Base-by-base conservation (phyloP, 306 rosid genomes). In the Senna siamea region DNA sequence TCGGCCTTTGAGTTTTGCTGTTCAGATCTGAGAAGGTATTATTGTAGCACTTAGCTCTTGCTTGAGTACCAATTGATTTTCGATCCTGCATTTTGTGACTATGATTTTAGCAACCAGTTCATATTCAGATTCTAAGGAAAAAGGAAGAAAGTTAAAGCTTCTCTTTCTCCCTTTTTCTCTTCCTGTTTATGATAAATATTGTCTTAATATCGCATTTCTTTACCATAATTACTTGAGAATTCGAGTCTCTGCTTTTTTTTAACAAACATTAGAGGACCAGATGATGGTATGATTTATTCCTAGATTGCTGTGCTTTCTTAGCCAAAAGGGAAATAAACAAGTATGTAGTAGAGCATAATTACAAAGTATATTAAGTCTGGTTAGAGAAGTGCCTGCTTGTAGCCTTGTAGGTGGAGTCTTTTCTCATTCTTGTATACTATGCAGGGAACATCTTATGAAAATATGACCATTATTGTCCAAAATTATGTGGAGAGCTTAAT, bases 381-480 rank as follows among this genome's bases (percentile, higher is more conserved):
- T 71, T 73, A 74, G 58, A 34, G n/a, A 64, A 70, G 28, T 66
- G 17, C 18, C 19, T 79, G 32, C 30, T 26, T 1, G 62, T 80
- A 38, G 73, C 23, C 30, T 26, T 1, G 62, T 80, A 38, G 73
- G 72, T 64, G 47, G 46, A 41, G 28, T 56, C 37, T 75, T 44
- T 57, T 72, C 78, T 66, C 67, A n/a, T 62, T 43, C 53, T 76
- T 79, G 78, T 67, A 73, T 69, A 26, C 75, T 52, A 73, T 84
- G 89, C 92, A 94, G 98, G 97, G 93, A 7, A 91, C 98, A 30
- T 77, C 93, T 58, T 94, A 94, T 78, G 97, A 89, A 32, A 89
- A 94, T 78, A 94, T 94, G 98, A 94, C 98, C 8, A 76, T 91
- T 28, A 91, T 94, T 75, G 96, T 91, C 67, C 94, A 83, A 79